Percentiles rank a stretch among this genome's conserved stretches.
Conservation (phyloP, 208 protist genomes). For the Crithidia fasciculata region DNA sequence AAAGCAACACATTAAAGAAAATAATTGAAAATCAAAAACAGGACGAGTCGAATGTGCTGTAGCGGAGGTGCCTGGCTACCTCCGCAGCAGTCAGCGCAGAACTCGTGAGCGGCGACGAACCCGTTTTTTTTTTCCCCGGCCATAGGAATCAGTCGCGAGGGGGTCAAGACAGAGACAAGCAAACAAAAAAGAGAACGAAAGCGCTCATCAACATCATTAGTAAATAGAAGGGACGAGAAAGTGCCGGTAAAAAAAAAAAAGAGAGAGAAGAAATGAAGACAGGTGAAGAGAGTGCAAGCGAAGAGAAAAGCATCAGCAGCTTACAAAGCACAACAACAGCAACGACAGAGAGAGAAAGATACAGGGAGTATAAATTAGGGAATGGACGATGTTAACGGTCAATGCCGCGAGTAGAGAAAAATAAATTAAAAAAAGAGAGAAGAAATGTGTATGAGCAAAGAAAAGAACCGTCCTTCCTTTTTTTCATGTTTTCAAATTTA, state of each 20-base stretch:
- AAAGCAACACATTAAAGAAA: not conserved
- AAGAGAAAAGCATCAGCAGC: not conserved
- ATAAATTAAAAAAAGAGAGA: not conserved
- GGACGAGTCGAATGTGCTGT: too few relatives aligned
- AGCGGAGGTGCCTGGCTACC: too few relatives aligned
- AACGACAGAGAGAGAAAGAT: not conserved
- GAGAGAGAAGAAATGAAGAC: not conserved
- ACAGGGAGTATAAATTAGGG: not conserved
- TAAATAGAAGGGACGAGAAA: too few relatives aligned
- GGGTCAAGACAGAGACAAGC: not conserved
- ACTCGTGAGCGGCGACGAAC: too few relatives aligned
- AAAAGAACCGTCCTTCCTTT: not conserved
- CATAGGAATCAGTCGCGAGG: too few relatives aligned
- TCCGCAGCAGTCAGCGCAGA: too few relatives aligned
- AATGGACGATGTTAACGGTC: constrained; percentile 1
- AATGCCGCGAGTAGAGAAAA: not conserved
- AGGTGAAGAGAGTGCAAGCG: not conserved
- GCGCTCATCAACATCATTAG: not conserved
- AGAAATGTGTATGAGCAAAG: not conserved
- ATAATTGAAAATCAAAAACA: too few relatives aligned
- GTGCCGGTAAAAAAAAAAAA: constrained; percentile 5
- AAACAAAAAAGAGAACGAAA: not conserved
- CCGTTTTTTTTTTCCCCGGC: too few relatives aligned
- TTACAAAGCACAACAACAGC: not conserved
- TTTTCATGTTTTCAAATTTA: not conserved